Evolutionary conservation across 495 filamentous ascomycete genomes (phyloP).

Genomic region (Hypomontagnella monticulosa): DNA sequence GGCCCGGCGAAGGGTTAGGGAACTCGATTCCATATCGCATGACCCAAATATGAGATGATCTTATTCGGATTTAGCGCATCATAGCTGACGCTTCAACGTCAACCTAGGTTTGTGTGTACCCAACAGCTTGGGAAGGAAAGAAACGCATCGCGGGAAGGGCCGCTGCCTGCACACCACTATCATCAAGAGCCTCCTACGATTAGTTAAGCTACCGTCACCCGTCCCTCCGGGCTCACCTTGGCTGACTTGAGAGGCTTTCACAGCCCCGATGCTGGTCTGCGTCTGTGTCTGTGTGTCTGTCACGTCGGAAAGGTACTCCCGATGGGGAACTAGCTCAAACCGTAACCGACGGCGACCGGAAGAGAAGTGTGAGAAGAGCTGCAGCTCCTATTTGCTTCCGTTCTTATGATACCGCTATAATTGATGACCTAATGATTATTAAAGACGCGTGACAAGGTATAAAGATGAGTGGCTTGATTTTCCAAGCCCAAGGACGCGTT

Average conservation of each 20-base stretch:
- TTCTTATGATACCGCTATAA: background rate
- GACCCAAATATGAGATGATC: background rate
- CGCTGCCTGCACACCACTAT: constrained; percentile 10
- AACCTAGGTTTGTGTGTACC: background rate
- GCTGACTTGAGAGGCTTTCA: constrained; percentile 3
- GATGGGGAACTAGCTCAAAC: background rate
- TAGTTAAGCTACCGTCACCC: background rate
- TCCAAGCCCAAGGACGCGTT: background rate
- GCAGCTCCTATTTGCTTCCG: background rate
- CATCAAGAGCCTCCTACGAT: constrained; percentile 1
- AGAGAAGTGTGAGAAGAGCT: no score
- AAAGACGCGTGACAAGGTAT: constrained; percentile 1
- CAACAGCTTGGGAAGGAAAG: background rate
- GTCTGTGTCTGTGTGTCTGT: no score
- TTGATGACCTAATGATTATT: background rate
- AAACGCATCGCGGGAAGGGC: constrained; percentile 2
- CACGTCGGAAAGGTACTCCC: background rate
- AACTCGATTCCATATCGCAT: background rate
- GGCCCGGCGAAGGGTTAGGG: constrained; percentile 5
- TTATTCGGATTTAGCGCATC: constrained; percentile 1
- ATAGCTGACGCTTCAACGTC: background rate
- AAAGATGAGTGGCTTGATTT: constrained; percentile 16
- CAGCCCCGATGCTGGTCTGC: constrained; percentile 5
- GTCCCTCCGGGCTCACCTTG: constrained; percentile 2
- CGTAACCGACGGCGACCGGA: no score